Conservation (phyloP, 2,329 filamentous ascomycete genomes). For the Phaeosphaeriaceae sp. region DNA sequence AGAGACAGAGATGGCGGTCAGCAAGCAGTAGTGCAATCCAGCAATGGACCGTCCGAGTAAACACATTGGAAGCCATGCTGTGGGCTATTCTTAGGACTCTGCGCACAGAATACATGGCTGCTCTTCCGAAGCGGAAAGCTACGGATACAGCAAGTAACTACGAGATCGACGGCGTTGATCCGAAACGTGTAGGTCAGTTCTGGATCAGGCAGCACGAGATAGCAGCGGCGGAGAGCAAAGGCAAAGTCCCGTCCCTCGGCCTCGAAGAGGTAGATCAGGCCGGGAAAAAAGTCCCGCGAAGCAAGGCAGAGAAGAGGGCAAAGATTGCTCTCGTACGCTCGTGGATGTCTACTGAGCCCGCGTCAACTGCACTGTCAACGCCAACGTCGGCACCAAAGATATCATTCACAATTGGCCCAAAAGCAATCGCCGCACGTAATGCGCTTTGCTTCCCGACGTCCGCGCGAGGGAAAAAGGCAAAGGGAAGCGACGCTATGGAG, state of each 20-base stretch:
- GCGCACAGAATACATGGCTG: not conserved
- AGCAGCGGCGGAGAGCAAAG: slow-evolving; percentile 3
- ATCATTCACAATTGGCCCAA: slow-evolving; percentile 17
- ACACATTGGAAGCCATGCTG: slow-evolving; percentile 81
- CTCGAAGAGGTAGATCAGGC: slow-evolving; percentile 27
- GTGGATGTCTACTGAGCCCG: slow-evolving; percentile 32
- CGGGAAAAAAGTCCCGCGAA: slow-evolving; percentile 47
- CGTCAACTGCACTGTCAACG: slow-evolving; percentile 11
- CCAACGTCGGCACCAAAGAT: slow-evolving; percentile 17
- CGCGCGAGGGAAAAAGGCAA: slow-evolving; percentile 7
- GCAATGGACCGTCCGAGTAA: slow-evolving; percentile 85
- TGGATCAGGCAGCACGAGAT: slow-evolving; percentile 36
- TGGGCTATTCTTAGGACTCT: slow-evolving; percentile 63
- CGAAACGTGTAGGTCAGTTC: slow-evolving; percentile 47
- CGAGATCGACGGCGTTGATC: slow-evolving; percentile 40
- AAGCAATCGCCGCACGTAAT: slow-evolving; percentile 8
- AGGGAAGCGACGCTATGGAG: slow-evolving; percentile 9
- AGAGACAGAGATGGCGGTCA: slow-evolving; percentile 69
- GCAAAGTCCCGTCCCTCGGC: not conserved
- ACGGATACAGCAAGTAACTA: slow-evolving; percentile 2
- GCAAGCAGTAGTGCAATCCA: slow-evolving; percentile 69
- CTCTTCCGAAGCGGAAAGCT: not conserved
- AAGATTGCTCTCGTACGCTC: slow-evolving; percentile 67
- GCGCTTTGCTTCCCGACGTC: slow-evolving; percentile 13
- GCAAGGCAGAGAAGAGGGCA: slow-evolving; percentile 58